phyloP scores from a whole-genome alignment of 306 rosid genomes.

The Hylodesmum podocarpum region DNA sequence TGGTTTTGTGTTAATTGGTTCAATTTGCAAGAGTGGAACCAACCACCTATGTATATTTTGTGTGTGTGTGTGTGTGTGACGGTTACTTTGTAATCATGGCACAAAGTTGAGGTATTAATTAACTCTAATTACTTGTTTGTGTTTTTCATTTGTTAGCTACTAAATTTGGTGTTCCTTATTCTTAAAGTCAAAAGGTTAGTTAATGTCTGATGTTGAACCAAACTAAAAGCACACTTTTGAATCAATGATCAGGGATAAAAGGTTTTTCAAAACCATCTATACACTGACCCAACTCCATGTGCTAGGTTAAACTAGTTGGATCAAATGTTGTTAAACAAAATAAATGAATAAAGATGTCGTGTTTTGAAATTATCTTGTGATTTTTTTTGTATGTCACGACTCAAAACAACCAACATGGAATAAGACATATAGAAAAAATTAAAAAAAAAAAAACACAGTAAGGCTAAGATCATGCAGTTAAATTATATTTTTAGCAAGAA shows the following conservation, averaged over 20 bases:
- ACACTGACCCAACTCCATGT: background rate
- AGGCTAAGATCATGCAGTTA: background rate
- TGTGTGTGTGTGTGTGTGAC: background rate
- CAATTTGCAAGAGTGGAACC: background rate
- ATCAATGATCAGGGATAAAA: background rate
- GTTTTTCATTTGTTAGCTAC: background rate
- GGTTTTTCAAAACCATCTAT: background rate
- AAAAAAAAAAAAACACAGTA: background rate
- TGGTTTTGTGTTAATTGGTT: background rate
- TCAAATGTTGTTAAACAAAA: background rate
- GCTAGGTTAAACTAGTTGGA: background rate
- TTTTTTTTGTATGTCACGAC: background rate
- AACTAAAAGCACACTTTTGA: background rate
- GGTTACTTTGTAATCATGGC: background rate
- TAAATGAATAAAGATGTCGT: no score
- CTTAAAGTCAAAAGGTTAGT: background rate
- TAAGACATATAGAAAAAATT: background rate
- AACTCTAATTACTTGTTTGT: background rate
- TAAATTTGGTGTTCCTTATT: background rate
- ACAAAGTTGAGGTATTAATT: background rate
- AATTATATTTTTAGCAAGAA: background rate
- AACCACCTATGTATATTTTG: no score
- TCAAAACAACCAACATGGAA: background rate
- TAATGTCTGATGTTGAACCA: background rate
- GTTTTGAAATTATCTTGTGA: background rate